These are phyloP conservation scores for Aspergillus kassunensis DNA, from an alignment of 495 filamentous ascomycete species.

Conservation along the genomic window DNA sequence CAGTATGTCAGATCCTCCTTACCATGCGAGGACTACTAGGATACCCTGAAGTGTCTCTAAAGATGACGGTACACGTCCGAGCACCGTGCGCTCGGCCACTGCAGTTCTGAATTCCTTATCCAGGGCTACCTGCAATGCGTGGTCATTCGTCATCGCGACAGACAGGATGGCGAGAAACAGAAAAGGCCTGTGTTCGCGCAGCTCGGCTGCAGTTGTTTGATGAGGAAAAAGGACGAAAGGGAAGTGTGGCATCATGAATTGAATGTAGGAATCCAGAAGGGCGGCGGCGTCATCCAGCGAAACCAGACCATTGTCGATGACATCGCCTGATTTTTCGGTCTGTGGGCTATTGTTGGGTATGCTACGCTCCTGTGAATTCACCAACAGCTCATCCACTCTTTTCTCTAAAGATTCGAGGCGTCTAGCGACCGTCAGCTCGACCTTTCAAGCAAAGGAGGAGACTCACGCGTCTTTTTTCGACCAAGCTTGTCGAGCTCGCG, in stretches of 20 bases:
- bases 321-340: constrained; percentile 12
- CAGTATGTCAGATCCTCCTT: background rate
- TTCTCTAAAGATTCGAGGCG: constrained; percentile 15
- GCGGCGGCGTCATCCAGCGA: constrained; percentile 22
- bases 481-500: background rate
- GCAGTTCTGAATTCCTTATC: constrained; percentile 30
- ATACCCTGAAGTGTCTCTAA: constrained; percentile 40
- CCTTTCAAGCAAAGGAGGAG: no score
- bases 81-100: constrained; percentile 25
- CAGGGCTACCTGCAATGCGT: constrained; percentile 34
- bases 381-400: constrained; percentile 17
- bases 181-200: constrained; percentile 29
- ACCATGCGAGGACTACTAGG: constrained; percentile 8
- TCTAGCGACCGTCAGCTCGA: background rate
- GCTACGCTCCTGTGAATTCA: background rate
- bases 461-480: background rate
- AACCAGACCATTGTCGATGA: constrained; percentile 18
- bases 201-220: constrained; percentile 15
- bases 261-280: constrained; percentile 17
- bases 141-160: constrained; percentile 33
- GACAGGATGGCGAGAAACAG: constrained; percentile 34
- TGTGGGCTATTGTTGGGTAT: background rate
- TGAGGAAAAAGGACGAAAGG: constrained; percentile 31
- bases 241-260: constrained; percentile 22
- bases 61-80: constrained; percentile 30